Base-by-base conservation (phyloP, 2,329 filamentous ascomycete species). In the Akanthomyces lecanii region DNA sequence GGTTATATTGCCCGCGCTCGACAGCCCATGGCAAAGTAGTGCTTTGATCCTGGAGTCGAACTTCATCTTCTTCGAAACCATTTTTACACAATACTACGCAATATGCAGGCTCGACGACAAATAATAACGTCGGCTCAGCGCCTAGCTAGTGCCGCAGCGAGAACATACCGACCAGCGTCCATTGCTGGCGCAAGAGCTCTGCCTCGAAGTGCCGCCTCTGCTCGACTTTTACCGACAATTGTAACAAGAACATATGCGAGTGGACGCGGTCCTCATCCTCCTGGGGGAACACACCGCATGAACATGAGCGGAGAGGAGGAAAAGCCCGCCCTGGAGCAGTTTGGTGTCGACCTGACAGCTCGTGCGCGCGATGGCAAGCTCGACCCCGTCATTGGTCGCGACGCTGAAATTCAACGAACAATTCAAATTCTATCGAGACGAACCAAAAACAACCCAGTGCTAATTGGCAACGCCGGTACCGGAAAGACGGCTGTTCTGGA, bases 401-500 rank as follows among this genome's bases (percentile, higher is more conserved):
- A 97, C 70, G 81, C 85, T 5, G 95, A 97, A 74, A 97, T 98
- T 59, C 91, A 97, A 71, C 84, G 95, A 56, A 97, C 93, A 0
- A 97, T 98, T 64, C 95, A 98, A 71, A 90, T 99, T 12, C 78
- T 99, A 1, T 97, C 93, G 18, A 83, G 95, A 66, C 83, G 95
- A 65, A 98, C 95, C 8, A 98, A 98, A 76, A 98, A 97, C 71
- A 96, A 96, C 68, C 94, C 94, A 0, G 93, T 97, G 0, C 79
- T 97, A n/a, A 97, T 97, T 64, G 94, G 94, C 65, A 88, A 87
- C 53, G 91, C 92, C 10, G 94, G 93, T 68, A 96, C 92, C 0
- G 94, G 94, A 65, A 98, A 98, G 78, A 98, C 94, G 6, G 93
- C 94, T 1, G 91, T 97, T 58, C 79, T 97, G 3, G 94, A 98